Evolutionary conservation across 2,329 filamentous ascomycete species (phyloP), one percentile per base, ranked within the genome.

Genomic region (Apiospora malaysiana): DNA sequence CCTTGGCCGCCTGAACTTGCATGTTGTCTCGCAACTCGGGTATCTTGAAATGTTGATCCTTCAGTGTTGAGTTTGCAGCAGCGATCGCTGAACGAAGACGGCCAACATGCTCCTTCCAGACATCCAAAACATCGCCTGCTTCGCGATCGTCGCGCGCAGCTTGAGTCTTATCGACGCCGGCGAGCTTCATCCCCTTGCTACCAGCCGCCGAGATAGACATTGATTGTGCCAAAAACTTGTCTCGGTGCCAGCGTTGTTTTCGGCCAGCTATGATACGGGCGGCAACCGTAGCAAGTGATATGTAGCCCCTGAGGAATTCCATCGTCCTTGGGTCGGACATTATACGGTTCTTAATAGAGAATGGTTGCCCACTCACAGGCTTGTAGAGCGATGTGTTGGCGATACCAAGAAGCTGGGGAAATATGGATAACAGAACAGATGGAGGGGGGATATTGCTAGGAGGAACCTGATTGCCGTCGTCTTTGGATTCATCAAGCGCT

Each of bases 391-490:
- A 85, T 23, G 87, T 83, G 72, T 91, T 88, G 5, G 91, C 91
- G 40, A 91, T 85, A 25, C 88, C 85, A 72, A 97, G 89, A 6
- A 97, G 83, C 9, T 88, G 84, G 0, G 93, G 90, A 74, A 97
- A 94, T 9, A 94, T 81, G 10, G 93, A 91, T 27, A 98, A 86
- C 18, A 98, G 85, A 25, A 97, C 87, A 0, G 93, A 93, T 0
- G 95, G 95, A 5, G 95, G 95, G 12, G 95, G 95, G 9, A 98
- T 90, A 77, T 97, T 98, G 23, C 91, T 94, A 6, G 94, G 94
- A 7, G 94, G 92, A 32, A 85, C 83, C 6, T 80, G 79, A 49
- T 80, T 78, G 70, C 84, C 68, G 63, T 73, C 70, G 45, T 68
- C 49, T 46, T 73, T 69, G 37, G 78, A 72, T 10, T 76, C 49